Percentiles rank a stretch among this genome's conserved stretches.
Evolutionary conservation across 371 early-diverging fungal genomes (phyloP).

Genomic region (Apophysomyces variabilis): DNA sequence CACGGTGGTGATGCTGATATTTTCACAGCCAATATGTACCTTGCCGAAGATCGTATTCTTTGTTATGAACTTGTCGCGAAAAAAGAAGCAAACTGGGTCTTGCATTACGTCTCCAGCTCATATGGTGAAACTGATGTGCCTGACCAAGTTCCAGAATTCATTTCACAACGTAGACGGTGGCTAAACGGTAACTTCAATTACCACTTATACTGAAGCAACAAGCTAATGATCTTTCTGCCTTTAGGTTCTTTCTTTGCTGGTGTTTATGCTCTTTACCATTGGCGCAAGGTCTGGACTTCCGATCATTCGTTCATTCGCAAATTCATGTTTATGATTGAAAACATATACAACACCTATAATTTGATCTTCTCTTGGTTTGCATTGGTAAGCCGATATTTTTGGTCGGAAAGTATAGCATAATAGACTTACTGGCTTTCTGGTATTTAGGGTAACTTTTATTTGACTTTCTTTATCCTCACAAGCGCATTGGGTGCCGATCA

Average conservation of each 20-base stretch:
- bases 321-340: slow-evolving; percentile 68
- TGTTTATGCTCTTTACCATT: slow-evolving; percentile 83
- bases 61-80: slow-evolving; percentile 89
- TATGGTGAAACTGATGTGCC: slow-evolving; percentile 92
- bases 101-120: slow-evolving; percentile 70
- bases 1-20: slow-evolving; percentile 75
- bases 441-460: slow-evolving; percentile 72
- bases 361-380: slow-evolving; percentile 82
- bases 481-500: slow-evolving; percentile 29
- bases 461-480: slow-evolving; percentile 72
- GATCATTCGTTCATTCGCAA: slow-evolving; percentile 69
- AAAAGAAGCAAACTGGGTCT: slow-evolving; percentile 65
- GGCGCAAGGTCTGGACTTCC: slow-evolving; percentile 74
- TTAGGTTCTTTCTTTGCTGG: slow-evolving; percentile 92
- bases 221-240: background rate
- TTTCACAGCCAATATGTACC: slow-evolving; percentile 77
- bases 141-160: slow-evolving; percentile 76
- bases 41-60: slow-evolving; percentile 88
- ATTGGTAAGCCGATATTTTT: slow-evolving; percentile 43
- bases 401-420: background rate
- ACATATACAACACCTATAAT: slow-evolving; percentile 71
- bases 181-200: slow-evolving; percentile 12
- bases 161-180: slow-evolving; percentile 59
- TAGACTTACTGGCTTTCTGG: background rate
- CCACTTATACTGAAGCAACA: background rate